Conservation (phyloP, 768 basidiomycete genomes). For the Hericium alpestre region DNA sequence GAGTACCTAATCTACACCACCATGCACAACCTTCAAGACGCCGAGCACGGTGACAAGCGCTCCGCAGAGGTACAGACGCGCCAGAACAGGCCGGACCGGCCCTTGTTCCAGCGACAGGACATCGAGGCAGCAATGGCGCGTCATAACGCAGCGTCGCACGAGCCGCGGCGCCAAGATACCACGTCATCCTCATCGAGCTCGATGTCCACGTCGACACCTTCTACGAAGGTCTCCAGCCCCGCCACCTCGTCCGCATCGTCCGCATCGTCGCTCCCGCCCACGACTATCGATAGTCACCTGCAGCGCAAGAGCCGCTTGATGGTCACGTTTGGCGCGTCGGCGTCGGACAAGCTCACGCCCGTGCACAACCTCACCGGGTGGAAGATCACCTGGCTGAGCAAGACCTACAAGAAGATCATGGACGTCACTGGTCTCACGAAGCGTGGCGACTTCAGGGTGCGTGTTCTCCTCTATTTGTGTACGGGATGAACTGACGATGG, state of each 20-base stretch:
- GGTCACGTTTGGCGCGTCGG: constrained; percentile 40
- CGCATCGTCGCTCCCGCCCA: background rate
- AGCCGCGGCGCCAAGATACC: background rate
- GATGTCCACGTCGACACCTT: background rate
- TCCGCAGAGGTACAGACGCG: background rate
- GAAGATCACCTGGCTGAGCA: constrained; percentile 33
- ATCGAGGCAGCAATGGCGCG: background rate
- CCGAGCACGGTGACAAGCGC: constrained; percentile 12
- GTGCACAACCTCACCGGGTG: constrained; percentile 36
- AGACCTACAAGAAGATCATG: constrained; percentile 33
- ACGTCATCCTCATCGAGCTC: background rate
- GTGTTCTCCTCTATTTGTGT: background rate
- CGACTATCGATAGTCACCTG: constrained; percentile 5
- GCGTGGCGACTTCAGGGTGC: background rate
- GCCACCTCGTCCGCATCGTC: background rate
- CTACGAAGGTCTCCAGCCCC: background rate
- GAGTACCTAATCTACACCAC: constrained; percentile 40
- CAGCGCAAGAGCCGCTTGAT: constrained; percentile 17
- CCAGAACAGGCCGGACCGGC: background rate
- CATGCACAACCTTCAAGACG: constrained; percentile 25
- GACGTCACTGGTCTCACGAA: constrained; percentile 26
- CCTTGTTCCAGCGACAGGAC: constrained; percentile 1
- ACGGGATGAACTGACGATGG: background rate
- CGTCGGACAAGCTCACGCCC: constrained; percentile 29
- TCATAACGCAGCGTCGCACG: background rate